phyloP scores from a whole-genome alignment of 805 yeast genomes.

The Komagataella pastoris region DNA sequence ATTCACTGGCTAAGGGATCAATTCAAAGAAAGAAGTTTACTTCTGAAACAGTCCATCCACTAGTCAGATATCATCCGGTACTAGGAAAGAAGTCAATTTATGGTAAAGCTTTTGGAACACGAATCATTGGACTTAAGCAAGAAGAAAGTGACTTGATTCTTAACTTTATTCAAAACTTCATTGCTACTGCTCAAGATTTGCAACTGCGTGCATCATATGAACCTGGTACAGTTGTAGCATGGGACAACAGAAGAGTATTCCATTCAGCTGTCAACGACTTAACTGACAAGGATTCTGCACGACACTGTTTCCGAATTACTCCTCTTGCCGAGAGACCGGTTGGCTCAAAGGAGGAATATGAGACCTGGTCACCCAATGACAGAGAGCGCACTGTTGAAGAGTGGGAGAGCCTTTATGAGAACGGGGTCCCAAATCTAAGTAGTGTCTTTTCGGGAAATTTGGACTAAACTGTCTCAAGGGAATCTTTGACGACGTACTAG shows the following conservation, averaged over 20 bases:
- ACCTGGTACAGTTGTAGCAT: constrained; percentile 54
- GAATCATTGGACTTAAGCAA: constrained; percentile 57
- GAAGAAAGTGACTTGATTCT: constrained; percentile 57
- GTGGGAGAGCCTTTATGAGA: not conserved
- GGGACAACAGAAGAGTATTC: constrained; percentile 67
- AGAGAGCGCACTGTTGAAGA: constrained; percentile 5
- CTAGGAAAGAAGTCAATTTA: constrained; percentile 46
- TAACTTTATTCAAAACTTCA: constrained; percentile 39
- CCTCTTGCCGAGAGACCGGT: constrained; percentile 62
- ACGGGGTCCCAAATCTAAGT: not conserved
- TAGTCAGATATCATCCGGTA: constrained; percentile 64
- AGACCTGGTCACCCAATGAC: constrained; percentile 16
- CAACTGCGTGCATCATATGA: constrained; percentile 65
- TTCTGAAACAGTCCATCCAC: constrained; percentile 53
- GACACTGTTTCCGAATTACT: constrained; percentile 68
- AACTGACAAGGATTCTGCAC: constrained; percentile 43
- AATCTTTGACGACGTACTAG: too few species aligned
- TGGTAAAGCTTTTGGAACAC: constrained; percentile 48
- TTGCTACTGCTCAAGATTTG: constrained; percentile 40
- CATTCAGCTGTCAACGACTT: constrained; percentile 70
- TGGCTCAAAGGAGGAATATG: constrained; percentile 16
- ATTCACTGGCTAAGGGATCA: constrained; percentile 42
- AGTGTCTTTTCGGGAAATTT: not conserved
- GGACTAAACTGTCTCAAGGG: not conserved
- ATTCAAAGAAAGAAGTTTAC: constrained; percentile 46